These are phyloP conservation scores for Colletotrichum sp. DNA, from an alignment of 2,329 filamentous ascomycete genomes.

Conservation along the genomic window DNA sequence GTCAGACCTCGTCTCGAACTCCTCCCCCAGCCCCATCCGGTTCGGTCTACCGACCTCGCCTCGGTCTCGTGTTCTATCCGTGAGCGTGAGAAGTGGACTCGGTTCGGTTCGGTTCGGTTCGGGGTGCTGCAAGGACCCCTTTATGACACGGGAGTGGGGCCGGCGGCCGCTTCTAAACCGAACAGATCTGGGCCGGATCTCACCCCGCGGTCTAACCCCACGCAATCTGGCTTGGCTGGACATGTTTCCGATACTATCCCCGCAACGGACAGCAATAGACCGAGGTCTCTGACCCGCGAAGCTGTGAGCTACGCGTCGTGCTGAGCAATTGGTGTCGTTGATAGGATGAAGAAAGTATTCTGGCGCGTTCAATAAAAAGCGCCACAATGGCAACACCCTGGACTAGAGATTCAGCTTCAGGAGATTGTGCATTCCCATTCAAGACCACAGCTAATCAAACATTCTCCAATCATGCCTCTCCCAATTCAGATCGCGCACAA, in stretches of 20 bases:
- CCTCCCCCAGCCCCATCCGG: background rate
- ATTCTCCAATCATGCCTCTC: conserved; percentile 12
- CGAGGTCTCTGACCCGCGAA: background rate
- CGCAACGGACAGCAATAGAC: background rate
- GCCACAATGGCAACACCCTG: background rate
- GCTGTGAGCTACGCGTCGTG: background rate
- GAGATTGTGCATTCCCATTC: background rate
- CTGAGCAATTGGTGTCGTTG: background rate
- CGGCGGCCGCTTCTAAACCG: background rate
- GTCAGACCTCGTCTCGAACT: background rate
- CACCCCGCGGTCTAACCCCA: background rate
- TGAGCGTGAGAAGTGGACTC: background rate
- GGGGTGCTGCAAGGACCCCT: background rate
- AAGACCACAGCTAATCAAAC: background rate
- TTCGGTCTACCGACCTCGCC: background rate
- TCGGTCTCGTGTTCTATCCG: background rate
- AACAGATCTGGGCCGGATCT: background rate
- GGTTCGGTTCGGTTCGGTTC: conserved; percentile 6
- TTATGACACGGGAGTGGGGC: background rate
- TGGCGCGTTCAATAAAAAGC: conserved; percentile 2
- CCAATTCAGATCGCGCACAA: conserved; percentile 19
- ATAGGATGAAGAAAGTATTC: background rate
- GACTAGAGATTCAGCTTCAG: background rate
- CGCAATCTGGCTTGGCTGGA: background rate
- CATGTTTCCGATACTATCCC: background rate